These are phyloP conservation scores for Cytospora piceae DNA, from an alignment of 2,329 filamentous ascomycete species.

Conservation along the genomic window DNA sequence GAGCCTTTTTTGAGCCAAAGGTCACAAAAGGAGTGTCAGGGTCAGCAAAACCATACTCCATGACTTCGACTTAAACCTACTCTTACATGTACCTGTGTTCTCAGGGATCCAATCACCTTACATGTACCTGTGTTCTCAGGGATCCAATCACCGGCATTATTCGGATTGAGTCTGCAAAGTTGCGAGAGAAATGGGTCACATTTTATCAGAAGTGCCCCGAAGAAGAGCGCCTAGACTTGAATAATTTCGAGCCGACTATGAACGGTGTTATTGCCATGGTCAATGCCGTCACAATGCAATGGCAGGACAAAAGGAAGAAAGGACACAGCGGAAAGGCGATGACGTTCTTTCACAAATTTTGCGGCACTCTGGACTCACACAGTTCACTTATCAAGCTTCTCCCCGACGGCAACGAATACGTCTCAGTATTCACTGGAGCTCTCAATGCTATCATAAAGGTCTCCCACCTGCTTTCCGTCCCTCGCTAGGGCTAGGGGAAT, in stretches of 20 bases:
- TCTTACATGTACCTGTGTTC: no score
- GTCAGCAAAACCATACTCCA: background rate
- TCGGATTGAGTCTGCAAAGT: constrained; percentile 21
- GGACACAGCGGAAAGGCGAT: constrained; percentile 26
- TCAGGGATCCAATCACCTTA: no score
- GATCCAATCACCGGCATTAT: constrained; percentile 24
- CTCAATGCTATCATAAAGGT: constrained; percentile 37
- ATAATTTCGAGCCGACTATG: constrained; percentile 22
- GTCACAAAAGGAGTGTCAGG: background rate
- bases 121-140: no score
- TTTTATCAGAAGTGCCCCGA: constrained; percentile 27
- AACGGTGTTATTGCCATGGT: constrained; percentile 29
- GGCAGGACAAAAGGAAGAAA: constrained; percentile 24
- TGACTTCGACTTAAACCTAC: no score
- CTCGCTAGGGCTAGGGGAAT: no score
- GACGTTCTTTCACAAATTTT: constrained; percentile 36
- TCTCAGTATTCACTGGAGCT: constrained; percentile 37
- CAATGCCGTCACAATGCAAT: background rate
- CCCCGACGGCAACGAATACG: constrained; percentile 38
- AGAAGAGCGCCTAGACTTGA: constrained; percentile 26
- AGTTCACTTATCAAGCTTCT: constrained; percentile 35
- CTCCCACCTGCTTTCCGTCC: background rate
- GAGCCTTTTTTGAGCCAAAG: constrained; percentile 27
- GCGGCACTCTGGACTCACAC: constrained; percentile 34
- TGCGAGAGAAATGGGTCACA: constrained; percentile 27